Evolutionary conservation across 176 grass and related monocot genomes (phyloP).

Genomic region (Tillandsia fasciculata): DNA sequence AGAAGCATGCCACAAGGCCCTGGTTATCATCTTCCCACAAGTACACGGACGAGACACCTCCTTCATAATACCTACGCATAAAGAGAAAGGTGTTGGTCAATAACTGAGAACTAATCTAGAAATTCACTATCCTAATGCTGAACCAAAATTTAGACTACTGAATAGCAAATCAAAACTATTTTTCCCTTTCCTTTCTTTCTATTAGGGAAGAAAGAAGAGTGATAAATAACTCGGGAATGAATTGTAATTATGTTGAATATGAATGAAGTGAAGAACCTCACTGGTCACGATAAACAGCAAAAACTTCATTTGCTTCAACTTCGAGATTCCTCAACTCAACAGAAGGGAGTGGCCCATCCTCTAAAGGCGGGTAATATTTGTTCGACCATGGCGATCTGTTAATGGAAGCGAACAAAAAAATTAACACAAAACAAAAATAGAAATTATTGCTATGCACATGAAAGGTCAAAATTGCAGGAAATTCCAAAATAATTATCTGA

Average conservation of each 20-base stretch:
- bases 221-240: not conserved
- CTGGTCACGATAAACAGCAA: slow-evolving; percentile 90
- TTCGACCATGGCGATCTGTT: slow-evolving; percentile 97
- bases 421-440: not conserved
- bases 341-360: slow-evolving; percentile 82
- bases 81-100: not conserved
- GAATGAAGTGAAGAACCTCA: slow-evolving; percentile 33
- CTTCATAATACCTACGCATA: slow-evolving; percentile 89
- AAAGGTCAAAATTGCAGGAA: not conserved
- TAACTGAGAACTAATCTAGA: not conserved
- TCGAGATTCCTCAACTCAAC: slow-evolving; percentile 68
- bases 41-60: slow-evolving; percentile 92
- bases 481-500: not conserved
- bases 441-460: not conserved
- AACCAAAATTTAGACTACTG: not conserved
- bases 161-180: not conserved
- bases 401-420: slow-evolving; percentile 5
- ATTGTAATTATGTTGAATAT: not conserved
- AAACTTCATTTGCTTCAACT: slow-evolving; percentile 87
- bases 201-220: not conserved
- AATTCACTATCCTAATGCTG: not conserved
- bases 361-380: slow-evolving; percentile 73
- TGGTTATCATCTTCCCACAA: slow-evolving; percentile 82
- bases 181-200: not conserved
- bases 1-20: slow-evolving; percentile 87